Base-by-base conservation (phyloP, 225 moss, liverwort and hornwort species). In the Rhytidiadelphus loreus region DNA sequence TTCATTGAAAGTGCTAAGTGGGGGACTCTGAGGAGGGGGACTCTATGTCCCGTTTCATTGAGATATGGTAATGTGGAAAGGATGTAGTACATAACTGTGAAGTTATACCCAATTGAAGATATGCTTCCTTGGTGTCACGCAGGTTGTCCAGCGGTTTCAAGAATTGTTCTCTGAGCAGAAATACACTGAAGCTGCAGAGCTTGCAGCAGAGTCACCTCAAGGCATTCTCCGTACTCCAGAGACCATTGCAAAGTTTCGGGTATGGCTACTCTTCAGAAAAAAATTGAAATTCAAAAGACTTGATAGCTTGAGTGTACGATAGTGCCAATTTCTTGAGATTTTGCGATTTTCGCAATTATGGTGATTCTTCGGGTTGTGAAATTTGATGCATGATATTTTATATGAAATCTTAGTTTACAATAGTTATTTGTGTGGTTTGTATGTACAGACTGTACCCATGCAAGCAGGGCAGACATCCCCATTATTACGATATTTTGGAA, bases 81-180 rank as follows among this genome's bases (percentile, higher is more conserved):
- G 52, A n/a, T 19, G 66, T 37, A 50, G 37, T 19, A 17, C 83
- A 83, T 6, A 64, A 50, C 8, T 37, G 64, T 50, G 65, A 59
- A 83, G 43, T 60, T 60, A 9, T 25, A 29, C 20, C 30, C 59
- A 41, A 9, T 58, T 59, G 30, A 59, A 59, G 66, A 65, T 16
- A 60, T 39, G 32, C 33, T 62, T 50, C 30, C 87, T 68, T 83
- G 48, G 58, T 83, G 65, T 87, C 32, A 41, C 29, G 53, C 96
- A 98, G 96, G 93, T 98, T 87, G 95, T 98, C 82, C 98, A 98
- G 90, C 91, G 97, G 68, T 98, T 98, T 85, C 98, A 98, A 87
- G 98, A 96, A 85, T 88, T 98, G 77, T 95, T 98, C 77, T 92
- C 96, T 77, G 96, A 98, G 89, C 93, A 96, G 89, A 98, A 97